Conservation (phyloP, 2,329 filamentous ascomycete species). For the Hyphodiscus sp. region DNA sequence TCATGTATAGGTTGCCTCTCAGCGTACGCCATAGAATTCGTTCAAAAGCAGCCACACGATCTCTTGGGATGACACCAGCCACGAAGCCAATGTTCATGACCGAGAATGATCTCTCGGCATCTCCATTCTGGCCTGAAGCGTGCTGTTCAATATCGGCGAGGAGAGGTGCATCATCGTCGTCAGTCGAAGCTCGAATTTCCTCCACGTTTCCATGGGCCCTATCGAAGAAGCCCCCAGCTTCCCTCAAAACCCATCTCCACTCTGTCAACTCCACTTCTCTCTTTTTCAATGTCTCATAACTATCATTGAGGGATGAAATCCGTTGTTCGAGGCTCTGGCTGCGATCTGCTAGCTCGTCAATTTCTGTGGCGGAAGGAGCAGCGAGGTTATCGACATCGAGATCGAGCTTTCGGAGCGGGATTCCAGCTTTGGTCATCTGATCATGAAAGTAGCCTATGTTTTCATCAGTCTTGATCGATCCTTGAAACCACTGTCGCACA, state of each 20-base stretch:
- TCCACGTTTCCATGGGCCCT: conserved; percentile 93
- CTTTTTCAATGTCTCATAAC: conserved; percentile 97
- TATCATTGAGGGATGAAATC: conserved; percentile 87
- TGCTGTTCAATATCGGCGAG: conserved; percentile 90
- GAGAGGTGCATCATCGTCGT: conserved; percentile 82
- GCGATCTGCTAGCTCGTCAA: conserved; percentile 89
- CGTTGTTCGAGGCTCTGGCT: conserved; percentile 89
- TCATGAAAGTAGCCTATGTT: conserved; percentile 77
- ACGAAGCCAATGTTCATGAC: conserved; percentile 99
- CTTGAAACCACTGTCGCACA: conserved; percentile 32
- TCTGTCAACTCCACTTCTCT: conserved; percentile 94
- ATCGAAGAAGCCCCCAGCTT: conserved; percentile 97
- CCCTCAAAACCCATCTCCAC: conserved; percentile 95
- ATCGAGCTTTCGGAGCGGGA: conserved; percentile 81
- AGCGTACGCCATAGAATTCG: conserved; percentile 96
- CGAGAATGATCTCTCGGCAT: conserved; percentile 78
- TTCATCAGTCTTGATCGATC: conserved; percentile 10
- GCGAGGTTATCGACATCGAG: conserved; percentile 84
- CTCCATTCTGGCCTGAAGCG: conserved; percentile 53
- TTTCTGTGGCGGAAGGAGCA: conserved; percentile 85
- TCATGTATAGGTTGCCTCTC: conserved; percentile 98
- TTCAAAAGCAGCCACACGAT: conserved; percentile 92
- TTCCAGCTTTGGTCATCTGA: conserved; percentile 91
- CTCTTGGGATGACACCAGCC: conserved; percentile 87
- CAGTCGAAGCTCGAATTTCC: conserved; percentile 85